Evolutionary conservation across 371 early-diverging fungal genomes (phyloP).

Genomic region (Mucor velutinosus): DNA sequence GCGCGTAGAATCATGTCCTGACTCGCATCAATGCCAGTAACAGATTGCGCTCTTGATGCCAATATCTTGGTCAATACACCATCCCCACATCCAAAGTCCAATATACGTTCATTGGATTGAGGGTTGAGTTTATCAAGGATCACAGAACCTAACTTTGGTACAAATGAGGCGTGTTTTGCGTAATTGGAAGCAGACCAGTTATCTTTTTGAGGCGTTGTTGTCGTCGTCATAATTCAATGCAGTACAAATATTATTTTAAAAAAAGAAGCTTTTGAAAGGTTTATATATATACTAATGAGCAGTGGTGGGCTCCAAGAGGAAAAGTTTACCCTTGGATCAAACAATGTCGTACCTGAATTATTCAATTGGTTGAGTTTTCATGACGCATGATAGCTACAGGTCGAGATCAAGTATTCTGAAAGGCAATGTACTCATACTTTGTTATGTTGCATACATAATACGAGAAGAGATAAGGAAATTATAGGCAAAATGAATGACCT

Average conservation of each 20-base stretch:
- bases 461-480: too few relatives aligned
- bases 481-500: too few relatives aligned
- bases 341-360: background rate
- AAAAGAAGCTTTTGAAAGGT: background rate
- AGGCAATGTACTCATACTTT: background rate
- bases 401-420: background rate
- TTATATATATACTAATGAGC: background rate
- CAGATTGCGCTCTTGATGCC: slow-evolving; percentile 42
- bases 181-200: slow-evolving; percentile 60
- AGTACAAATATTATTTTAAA: background rate
- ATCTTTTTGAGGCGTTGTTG: slow-evolving; percentile 23
- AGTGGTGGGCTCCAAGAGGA: background rate
- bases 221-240: background rate
- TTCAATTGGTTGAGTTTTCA: background rate
- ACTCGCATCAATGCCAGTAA: slow-evolving; percentile 69
- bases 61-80: slow-evolving; percentile 63
- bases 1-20: slow-evolving; percentile 63
- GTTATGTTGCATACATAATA: too few relatives aligned
- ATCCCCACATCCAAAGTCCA: slow-evolving; percentile 78
- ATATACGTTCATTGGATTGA: slow-evolving; percentile 51
- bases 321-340: slow-evolving; percentile 1
- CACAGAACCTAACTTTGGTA: slow-evolving; percentile 54
- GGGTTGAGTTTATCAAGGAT: slow-evolving; percentile 56
- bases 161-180: slow-evolving; percentile 58
- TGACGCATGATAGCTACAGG: background rate